Evolutionary conservation across 495 filamentous ascomycete genomes (phyloP).

Genomic region (Extremus antarcticus): DNA sequence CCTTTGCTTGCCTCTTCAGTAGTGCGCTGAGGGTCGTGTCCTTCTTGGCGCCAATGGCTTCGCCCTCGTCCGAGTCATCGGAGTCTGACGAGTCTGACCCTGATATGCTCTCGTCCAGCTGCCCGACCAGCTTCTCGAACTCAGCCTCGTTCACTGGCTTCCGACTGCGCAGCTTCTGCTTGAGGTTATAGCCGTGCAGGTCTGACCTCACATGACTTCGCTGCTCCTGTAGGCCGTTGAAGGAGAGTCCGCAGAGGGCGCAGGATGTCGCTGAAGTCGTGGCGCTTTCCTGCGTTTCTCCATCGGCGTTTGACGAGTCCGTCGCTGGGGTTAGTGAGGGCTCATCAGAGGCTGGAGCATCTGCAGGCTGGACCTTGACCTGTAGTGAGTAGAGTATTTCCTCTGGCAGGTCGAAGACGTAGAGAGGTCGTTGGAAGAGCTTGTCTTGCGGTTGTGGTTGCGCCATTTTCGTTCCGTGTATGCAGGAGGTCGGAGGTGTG

Average conservation of each 20-base stretch:
- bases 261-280: conserved; percentile 58
- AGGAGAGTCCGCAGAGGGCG: conserved; percentile 63
- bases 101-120: conserved; percentile 83
- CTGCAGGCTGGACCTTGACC: conserved; percentile 20
- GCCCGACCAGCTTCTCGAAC: conserved; percentile 73
- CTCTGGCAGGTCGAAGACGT: conserved; percentile 73
- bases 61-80: conserved; percentile 33
- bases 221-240: conserved; percentile 66
- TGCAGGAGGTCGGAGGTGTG: no score
- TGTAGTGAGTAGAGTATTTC: conserved; percentile 61
- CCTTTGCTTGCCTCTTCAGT: conserved; percentile 70
- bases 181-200: conserved; percentile 86
- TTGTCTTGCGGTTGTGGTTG: conserved; percentile 6
- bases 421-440: conserved; percentile 14
- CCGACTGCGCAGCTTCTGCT: conserved; percentile 67
- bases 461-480: not conserved
- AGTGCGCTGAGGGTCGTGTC: conserved; percentile 58
- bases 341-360: not conserved
- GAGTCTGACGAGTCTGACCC: conserved; percentile 55
- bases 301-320: conserved; percentile 20
- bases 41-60: conserved; percentile 39
- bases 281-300: conserved; percentile 26
- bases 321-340: not conserved
- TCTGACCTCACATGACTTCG: conserved; percentile 81
- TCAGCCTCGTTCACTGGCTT: conserved; percentile 60